These are phyloP conservation scores for Starmerella bombicola DNA, from an alignment of 805 yeast species.

Conservation along the genomic window DNA sequence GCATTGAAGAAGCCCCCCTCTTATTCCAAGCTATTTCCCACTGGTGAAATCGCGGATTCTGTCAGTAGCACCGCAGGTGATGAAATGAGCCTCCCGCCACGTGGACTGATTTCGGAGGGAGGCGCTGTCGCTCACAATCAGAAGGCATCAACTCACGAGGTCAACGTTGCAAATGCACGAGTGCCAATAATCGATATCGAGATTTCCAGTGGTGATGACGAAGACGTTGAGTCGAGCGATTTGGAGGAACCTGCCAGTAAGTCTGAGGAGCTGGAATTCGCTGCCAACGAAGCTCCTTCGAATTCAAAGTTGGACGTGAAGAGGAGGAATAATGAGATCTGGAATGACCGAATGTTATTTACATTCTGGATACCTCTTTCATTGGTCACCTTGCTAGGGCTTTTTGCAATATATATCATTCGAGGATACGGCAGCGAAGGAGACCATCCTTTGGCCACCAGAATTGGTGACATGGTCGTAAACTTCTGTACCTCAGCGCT, in stretches of 20 bases:
- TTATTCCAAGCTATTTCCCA: conserved; percentile 12
- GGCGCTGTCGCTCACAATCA: neutral
- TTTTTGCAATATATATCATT: conserved; percentile 11
- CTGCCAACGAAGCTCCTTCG: neutral
- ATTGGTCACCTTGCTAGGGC: conserved; percentile 24
- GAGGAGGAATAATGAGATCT: neutral
- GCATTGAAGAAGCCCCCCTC: conserved; percentile 16
- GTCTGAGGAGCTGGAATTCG: neutral
- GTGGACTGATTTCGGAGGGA: neutral
- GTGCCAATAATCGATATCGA: conserved; percentile 11
- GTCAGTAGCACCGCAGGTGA: neutral
- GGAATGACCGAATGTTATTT: conserved; percentile 67
- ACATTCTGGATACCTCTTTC: conserved; percentile 87
- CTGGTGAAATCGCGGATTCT: neutral
- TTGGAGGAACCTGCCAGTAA: neutral
- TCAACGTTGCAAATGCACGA: neutral
- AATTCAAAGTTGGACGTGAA: neutral
- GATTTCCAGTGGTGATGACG: conserved; percentile 15
- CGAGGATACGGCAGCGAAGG: conserved; percentile 12
- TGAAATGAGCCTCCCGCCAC: neutral
- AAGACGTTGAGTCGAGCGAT: conserved; percentile 18
- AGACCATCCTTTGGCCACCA: conserved; percentile 6
- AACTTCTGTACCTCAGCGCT: conserved; percentile 1
- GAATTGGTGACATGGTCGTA: conserved; percentile 8
- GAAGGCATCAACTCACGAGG: neutral